phyloP scores from a whole-genome alignment of 2,329 filamentous ascomycete species.

The Colletotrichum cereale region DNA sequence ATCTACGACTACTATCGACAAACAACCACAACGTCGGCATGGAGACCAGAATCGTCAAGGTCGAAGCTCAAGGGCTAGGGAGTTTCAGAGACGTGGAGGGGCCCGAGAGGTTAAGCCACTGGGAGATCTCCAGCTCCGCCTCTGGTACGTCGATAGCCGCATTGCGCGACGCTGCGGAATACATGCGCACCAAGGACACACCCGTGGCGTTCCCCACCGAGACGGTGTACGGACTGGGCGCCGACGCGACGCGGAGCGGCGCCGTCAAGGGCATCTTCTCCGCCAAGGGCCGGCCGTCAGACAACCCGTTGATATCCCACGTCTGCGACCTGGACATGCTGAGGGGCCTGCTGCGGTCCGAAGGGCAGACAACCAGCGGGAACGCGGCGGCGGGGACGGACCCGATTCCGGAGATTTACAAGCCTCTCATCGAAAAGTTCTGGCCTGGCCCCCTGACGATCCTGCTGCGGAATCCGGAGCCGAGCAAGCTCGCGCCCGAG shows the following conservation, averaged over 20 bases:
- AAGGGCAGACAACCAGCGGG: slow-evolving; percentile 30
- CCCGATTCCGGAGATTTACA: slow-evolving; percentile 80
- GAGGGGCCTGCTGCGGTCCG: slow-evolving; percentile 66
- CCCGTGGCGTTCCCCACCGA: slow-evolving; percentile 98
- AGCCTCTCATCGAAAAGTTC: slow-evolving; percentile 81
- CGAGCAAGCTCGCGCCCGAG: slow-evolving; percentile 83
- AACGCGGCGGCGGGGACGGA: slow-evolving; percentile 46
- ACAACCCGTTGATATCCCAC: slow-evolving; percentile 97
- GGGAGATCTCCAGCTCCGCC: slow-evolving; percentile 53
- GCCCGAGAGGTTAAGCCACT: slow-evolving; percentile 54
- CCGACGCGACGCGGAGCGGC: slow-evolving; percentile 87
- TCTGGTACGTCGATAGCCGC: slow-evolving; percentile 50
- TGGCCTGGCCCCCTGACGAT: slow-evolving; percentile 97
- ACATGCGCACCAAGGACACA: slow-evolving; percentile 73
- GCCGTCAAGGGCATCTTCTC: slow-evolving; percentile 93
- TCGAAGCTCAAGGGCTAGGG: slow-evolving; percentile 51
- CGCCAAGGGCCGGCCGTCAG: slow-evolving; percentile 89
- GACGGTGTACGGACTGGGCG: slow-evolving; percentile 97
- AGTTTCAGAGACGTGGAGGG: slow-evolving; percentile 48
- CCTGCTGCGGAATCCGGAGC: slow-evolving; percentile 80
- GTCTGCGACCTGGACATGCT: slow-evolving; percentile 85
- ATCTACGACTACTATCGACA: neutral
- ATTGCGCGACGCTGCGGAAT: slow-evolving; percentile 74
- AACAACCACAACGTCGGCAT: slow-evolving; percentile 44
- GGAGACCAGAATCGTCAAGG: slow-evolving; percentile 56